Base-by-base conservation (phyloP, 2,329 filamentous ascomycete genomes). In the Calonectria ilicicola region DNA sequence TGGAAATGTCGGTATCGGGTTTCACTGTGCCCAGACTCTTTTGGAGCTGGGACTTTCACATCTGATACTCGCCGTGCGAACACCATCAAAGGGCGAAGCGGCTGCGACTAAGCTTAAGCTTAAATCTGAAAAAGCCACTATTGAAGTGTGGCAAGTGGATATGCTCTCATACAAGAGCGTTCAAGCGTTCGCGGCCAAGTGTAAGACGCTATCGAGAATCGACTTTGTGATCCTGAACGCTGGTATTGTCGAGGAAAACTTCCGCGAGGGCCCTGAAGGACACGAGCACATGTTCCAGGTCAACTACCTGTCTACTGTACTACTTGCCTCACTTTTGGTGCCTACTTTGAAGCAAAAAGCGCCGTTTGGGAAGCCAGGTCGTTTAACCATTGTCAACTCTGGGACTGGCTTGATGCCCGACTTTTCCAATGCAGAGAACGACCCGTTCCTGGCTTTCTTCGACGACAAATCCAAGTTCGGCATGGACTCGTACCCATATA, bases 91-190 rank as follows among this genome's bases (percentile, higher is more conserved):
- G 60, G 89, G 88, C 9, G 82, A 88, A 35, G 79, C 74, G 0
- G 88, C 87, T 0, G 78, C 78, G 5, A 17, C 58, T 1, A 60
- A 64, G 12, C 76, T 80, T 7, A 64, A 71, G 5, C 1, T 64
- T 29, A 62, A 66, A 26, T 69, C 72, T 5, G 82, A 82, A 1
- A 72, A 73, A 0, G 84, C 85, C 2, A 80, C 53, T 0, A 83
- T 90, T 15, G 82, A 88, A 14, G 87, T 90, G 12, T 90, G 86
- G 87, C 12, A 78, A 2, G 75, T 91, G n/a, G 87, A 91, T 56
- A 86, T 90, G 84, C 66, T 70, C 5, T 85, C 82, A 0, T 88
- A 89, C 63, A 79, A 83, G 2, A 89, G 86, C 1, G 79, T 90
- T 1, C 80, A 82, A 35, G 77, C 74, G 0, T 90, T 90, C 69